Conservation (phyloP, 441 rosid genomes). For the Lepidium campestre region DNA sequence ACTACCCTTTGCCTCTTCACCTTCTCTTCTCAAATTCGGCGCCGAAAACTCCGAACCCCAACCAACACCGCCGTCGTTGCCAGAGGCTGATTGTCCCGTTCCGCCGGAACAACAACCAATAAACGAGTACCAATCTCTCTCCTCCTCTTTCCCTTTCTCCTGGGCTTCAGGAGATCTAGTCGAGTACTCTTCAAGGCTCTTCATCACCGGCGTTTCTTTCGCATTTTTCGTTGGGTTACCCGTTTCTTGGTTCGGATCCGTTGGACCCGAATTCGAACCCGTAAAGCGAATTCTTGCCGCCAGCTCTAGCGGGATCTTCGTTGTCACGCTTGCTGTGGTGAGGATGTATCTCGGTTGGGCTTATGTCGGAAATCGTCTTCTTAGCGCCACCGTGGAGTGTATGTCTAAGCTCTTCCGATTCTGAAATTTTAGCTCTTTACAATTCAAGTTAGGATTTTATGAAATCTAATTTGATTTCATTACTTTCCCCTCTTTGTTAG, state of each 20-base stretch:
- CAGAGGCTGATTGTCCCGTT: slow-evolving; percentile 81
- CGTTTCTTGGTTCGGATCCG: slow-evolving; percentile 79
- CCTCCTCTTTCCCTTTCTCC: slow-evolving; percentile 80
- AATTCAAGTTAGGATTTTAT: not conserved
- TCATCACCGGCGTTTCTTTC: slow-evolving; percentile 69
- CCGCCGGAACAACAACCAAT: slow-evolving; percentile 77
- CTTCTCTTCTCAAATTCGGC: slow-evolving; percentile 39
- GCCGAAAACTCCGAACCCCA: slow-evolving; percentile 53
- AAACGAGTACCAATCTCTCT: slow-evolving; percentile 71
- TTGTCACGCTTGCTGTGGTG: slow-evolving; percentile 69
- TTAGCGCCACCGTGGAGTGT: slow-evolving; percentile 94
- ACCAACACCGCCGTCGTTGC: slow-evolving; percentile 21
- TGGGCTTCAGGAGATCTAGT: slow-evolving; percentile 63
- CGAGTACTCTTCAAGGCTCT: slow-evolving; percentile 50
- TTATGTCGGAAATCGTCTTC: slow-evolving; percentile 88
- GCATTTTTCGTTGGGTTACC: slow-evolving; percentile 70
- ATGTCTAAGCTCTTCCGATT: not conserved
- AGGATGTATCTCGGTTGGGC: slow-evolving; percentile 99
- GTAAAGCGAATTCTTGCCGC: slow-evolving; percentile 50
- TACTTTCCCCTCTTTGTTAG: not conserved
- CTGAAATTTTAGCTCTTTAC: not conserved
- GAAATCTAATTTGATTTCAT: not conserved
- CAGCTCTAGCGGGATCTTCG: slow-evolving; percentile 66
- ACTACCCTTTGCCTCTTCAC: slow-evolving; percentile 25
- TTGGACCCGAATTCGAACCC: slow-evolving; percentile 60